Evolutionary conservation across 2,329 filamentous ascomycete genomes (phyloP), one percentile per base, ranked within the genome.

Genomic region (Claviceps lovelessii): DNA sequence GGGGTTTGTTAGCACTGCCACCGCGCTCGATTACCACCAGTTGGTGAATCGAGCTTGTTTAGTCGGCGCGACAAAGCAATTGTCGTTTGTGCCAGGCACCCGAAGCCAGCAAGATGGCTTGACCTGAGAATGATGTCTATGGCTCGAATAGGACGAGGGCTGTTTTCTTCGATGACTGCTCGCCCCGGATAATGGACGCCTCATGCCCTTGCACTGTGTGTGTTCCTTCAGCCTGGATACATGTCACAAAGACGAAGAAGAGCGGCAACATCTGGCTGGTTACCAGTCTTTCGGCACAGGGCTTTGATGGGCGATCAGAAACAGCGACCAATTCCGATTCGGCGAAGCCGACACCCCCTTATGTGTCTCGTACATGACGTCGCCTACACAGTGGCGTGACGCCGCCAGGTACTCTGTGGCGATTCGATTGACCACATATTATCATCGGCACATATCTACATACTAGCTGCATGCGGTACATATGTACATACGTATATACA

Each of bases 251-350:
- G 42, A 51, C 17, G 5, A 42, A 8, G 15, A 52, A 29, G 13
- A 39, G 35, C 50, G 45, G 35, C 54, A 49, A n/a, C 54, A 53
- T 53, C 54, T 53, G 54, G 51, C 54, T 51, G 51, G 51, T 55
- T 56, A 53, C 54, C 51, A 53, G 47, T 51, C 54, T 48, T 19
- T 29, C 47, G 54, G 51, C 51, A 50, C 47, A 17, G 41, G 46
- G n/a, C 35, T 47, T 46, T 39, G 50, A 46, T 37, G 54, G 51
- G 31, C 46, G 45, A 53, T 55, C 54, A 53, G 39, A 55, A 51
- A 48, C 47, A 56, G 42, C 54, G 17, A 33, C 46, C 29, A 46
- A 29, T 51, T 56, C 51, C 46, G 46, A 49, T 56, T 47, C 54
- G 50, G 41, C 44, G 39, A 41, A 53, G 46, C 49, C 37, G 23